Base-by-base conservation (phyloP, 129 eudicot genomes). In the Artemisia tridentata region DNA sequence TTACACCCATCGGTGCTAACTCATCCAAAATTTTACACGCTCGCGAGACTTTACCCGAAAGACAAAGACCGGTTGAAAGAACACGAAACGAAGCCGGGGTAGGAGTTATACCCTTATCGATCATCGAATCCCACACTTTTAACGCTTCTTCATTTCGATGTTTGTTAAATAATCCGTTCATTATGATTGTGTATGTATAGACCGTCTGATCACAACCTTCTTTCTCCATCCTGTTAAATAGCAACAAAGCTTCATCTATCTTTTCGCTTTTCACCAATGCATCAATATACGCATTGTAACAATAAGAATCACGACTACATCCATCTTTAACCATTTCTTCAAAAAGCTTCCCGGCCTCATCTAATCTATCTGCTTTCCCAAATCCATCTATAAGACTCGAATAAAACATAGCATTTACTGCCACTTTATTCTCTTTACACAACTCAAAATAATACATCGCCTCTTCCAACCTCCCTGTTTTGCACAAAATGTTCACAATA, bases 181-280 rank as follows among this genome's bases (percentile, higher is more conserved):
- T 87, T 63, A 90, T 16, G 49, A 93, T 93, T 17, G 97, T 93
- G 87, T 83, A 93, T 16, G 97, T 83, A 75, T 87, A 93, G 31
- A 93, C 99, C 0, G 99, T 93, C 31, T 78, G 97, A 76, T 87
- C 91, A 68, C 99, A 93, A 4, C 91, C 96, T 54, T 95, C 99
- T 7, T 58, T 75, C 73, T 88, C 96, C 99, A 95, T 95, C 79
- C 80, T 79, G 10, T 75, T 65, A 55, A 84, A 95, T 56, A 89
- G 78, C 34, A 23, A 46, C 43, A 93, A 56, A 0, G 96, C 97
- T 73, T 90, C 97, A 60, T 87, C 92, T 5, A 93, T 52, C 86
- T 79, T 85, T 20, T 83, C 85, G 61, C 58, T 69, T 65, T 90
- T 93, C 11, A 86, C 79, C 11, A 84, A 77, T 3, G 89, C 88